phyloP scores from a whole-genome alignment of 2,329 filamentous ascomycete genomes.

The Truncatella angustata region DNA sequence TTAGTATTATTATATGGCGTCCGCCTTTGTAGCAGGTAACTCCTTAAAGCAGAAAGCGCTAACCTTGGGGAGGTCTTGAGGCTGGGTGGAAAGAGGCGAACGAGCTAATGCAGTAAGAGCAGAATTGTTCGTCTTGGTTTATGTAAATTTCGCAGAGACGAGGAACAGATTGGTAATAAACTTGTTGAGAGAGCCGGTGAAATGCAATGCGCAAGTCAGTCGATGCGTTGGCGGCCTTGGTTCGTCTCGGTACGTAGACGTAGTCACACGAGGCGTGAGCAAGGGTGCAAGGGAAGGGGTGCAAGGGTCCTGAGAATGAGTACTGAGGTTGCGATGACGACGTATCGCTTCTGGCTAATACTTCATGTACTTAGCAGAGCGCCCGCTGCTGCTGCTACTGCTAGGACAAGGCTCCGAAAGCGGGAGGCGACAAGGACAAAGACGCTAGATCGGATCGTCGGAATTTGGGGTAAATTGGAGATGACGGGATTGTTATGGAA shows the following conservation, averaged over 20 bases:
- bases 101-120: background rate
- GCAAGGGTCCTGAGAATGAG: constrained; percentile 2
- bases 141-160: too few species aligned
- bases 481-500: too few species aligned
- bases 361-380: too few species aligned
- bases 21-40: background rate
- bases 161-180: background rate
- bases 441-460: constrained; percentile 2
- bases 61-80: background rate
- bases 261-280: constrained; percentile 3
- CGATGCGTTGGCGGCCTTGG: background rate
- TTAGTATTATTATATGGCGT: background rate
- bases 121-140: too few species aligned
- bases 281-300: too few species aligned
- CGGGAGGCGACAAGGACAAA: constrained; percentile 18
- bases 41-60: background rate
- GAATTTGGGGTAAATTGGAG: constrained; percentile 6
- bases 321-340: too few species aligned
- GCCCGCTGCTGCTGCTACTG: too few species aligned
- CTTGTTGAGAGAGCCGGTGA: background rate
- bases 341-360: background rate
- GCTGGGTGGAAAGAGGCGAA: background rate
- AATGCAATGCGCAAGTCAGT: background rate
- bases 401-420: constrained; percentile 30
- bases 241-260: too few species aligned